These are phyloP conservation scores for Hypoxylon sp. DNA, from an alignment of 2,329 filamentous ascomycete genomes.

Conservation along the genomic window DNA sequence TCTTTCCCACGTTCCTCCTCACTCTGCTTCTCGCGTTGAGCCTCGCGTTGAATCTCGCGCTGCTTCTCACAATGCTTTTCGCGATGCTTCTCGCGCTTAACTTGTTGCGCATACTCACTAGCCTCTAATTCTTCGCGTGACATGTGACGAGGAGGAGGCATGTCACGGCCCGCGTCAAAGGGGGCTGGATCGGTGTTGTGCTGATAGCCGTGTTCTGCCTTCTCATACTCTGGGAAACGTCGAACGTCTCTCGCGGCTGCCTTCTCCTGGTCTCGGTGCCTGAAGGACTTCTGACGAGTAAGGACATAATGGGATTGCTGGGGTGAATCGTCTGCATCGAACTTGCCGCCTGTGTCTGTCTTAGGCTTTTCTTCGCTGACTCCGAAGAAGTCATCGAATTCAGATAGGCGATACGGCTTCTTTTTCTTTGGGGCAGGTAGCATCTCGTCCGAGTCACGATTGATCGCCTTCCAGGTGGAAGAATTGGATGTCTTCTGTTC, in stretches of 20 bases:
- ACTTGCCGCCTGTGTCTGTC: background rate
- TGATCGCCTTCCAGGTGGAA: background rate
- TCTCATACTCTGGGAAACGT: background rate
- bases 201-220: background rate
- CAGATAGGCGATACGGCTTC: background rate
- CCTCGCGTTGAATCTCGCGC: no score
- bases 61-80: no score
- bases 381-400: background rate
- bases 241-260: background rate
- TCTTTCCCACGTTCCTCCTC: background rate
- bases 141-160: background rate
- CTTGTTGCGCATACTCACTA: background rate
- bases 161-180: background rate
- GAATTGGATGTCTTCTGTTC: background rate
- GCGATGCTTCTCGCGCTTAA: background rate
- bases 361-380: background rate
- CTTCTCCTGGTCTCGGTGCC: background rate
- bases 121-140: background rate
- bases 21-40: no score
- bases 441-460: background rate
- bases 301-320: background rate
- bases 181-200: background rate
- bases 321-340: background rate
- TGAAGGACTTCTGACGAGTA: background rate
- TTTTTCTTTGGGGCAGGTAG: background rate